phyloP scores from a whole-genome alignment of 345 rosid species.

The Pistacia vera region DNA sequence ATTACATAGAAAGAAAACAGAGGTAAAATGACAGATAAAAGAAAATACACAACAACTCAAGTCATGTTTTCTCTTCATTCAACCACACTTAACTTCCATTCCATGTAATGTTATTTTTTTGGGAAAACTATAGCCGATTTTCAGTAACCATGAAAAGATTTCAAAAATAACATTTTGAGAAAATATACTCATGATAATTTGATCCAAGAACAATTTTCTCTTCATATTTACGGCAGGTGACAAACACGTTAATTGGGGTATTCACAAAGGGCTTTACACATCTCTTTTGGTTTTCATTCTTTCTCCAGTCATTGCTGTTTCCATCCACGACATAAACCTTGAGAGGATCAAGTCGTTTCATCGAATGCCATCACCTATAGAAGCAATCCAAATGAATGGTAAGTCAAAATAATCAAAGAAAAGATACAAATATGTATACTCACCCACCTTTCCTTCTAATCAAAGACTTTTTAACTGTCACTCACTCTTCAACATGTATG shows the following conservation, averaged over 20 bases:
- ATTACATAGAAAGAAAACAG: too few species aligned
- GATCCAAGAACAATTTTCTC: too few species aligned
- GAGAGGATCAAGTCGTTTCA: conserved; percentile 52
- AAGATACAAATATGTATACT: too few species aligned
- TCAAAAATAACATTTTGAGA: background rate
- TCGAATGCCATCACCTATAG: conserved; percentile 61
- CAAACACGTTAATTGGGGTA: conserved; percentile 33
- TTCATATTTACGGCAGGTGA: too few species aligned
- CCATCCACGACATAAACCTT: conserved; percentile 39
- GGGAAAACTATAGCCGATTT: background rate
- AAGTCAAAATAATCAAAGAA: background rate
- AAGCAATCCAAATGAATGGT: conserved; percentile 13
- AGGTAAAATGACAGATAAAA: background rate
- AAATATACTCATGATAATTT: background rate
- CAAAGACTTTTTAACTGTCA: background rate
- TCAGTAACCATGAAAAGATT: background rate
- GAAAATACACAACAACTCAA: background rate
- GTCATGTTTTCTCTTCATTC: background rate
- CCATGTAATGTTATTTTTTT: background rate
- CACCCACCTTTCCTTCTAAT: too few species aligned
- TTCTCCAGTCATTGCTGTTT: conserved; percentile 17
- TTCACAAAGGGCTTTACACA: conserved; percentile 39
- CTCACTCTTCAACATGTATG: background rate
- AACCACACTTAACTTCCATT: background rate
- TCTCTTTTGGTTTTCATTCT: conserved; percentile 17